Evolutionary conservation across 2,329 filamentous ascomycete genomes (phyloP).

Genomic region (Tolypocladium capitatum): DNA sequence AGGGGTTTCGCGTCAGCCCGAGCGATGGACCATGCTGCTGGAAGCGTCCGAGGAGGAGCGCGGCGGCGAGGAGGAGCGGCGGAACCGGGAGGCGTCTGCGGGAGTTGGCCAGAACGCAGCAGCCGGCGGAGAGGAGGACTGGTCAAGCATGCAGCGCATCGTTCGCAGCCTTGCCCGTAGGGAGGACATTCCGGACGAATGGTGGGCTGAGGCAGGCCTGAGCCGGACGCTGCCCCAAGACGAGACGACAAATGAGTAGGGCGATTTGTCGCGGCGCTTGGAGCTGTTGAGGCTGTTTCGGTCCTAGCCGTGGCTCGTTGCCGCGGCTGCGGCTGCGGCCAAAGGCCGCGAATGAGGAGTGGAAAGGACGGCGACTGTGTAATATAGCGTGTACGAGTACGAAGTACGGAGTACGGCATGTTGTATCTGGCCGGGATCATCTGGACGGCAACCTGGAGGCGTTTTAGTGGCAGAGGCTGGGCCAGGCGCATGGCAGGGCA

Average conservation of each 20-base stretch:
- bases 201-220: conserved; percentile 62
- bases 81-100: background rate
- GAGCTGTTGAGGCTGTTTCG: background rate
- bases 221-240: conserved; percentile 38
- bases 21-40: background rate
- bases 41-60: background rate
- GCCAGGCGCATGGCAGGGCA: background rate
- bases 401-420: too few relatives aligned
- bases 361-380: background rate
- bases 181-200: conserved; percentile 69
- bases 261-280: background rate
- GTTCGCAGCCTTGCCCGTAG: conserved; percentile 55
- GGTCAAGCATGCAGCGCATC: conserved; percentile 56
- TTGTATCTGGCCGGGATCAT: background rate
- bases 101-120: background rate
- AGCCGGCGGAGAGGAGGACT: conserved; percentile 23
- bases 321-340: too few relatives aligned
- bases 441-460: background rate
- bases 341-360: too few relatives aligned
- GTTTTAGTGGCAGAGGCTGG: background rate
- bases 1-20: background rate
- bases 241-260: conserved; percentile 6
- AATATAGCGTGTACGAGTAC: background rate
- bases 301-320: background rate
- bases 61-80: background rate